phyloP scores from a whole-genome alignment of 129 eudicot species.

The Cynara cardunculus region DNA sequence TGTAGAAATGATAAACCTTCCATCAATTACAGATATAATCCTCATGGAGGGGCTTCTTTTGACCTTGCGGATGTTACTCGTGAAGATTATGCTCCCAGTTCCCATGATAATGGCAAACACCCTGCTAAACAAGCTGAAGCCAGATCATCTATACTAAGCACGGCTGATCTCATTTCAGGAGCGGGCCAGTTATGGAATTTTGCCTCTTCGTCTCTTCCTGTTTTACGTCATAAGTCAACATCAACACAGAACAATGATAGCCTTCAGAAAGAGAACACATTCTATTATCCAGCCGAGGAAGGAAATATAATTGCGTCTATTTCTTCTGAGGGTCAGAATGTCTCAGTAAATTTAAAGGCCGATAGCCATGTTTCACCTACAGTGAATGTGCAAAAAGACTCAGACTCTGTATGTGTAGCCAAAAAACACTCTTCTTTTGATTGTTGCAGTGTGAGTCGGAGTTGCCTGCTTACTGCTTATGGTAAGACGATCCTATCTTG shows the following conservation, averaged over 20 bases:
- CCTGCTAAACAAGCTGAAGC: constrained; percentile 29
- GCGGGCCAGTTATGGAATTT: constrained; percentile 58
- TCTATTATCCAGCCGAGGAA: constrained; percentile 35
- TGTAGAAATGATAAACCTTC: constrained; percentile 42
- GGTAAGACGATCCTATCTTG: constrained; percentile 6
- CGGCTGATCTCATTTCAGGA: constrained; percentile 66
- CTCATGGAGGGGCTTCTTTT: constrained; percentile 40
- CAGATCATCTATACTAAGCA: constrained; percentile 44
- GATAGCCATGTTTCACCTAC: constrained; percentile 23
- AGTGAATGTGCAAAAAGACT: constrained; percentile 6
- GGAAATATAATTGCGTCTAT: constrained; percentile 30
- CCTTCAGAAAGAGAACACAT: constrained; percentile 27
- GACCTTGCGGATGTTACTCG: constrained; percentile 40
- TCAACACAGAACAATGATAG: constrained; percentile 20
- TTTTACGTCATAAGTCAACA: constrained; percentile 37
- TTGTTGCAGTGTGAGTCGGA: constrained; percentile 24
- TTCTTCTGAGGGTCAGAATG: constrained; percentile 32
- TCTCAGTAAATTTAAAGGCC: constrained; percentile 27
- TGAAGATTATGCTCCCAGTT: constrained; percentile 31
- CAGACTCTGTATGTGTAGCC: constrained; percentile 28
- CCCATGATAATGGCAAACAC: constrained; percentile 30
- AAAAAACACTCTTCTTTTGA: constrained; percentile 30
- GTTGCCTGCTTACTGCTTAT: constrained; percentile 22
- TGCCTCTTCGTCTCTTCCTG: constrained; percentile 58
- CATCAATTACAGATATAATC: constrained; percentile 48